Base-by-base conservation (phyloP, 208 protist genomes). In the Trypanosoma avium region DNA sequence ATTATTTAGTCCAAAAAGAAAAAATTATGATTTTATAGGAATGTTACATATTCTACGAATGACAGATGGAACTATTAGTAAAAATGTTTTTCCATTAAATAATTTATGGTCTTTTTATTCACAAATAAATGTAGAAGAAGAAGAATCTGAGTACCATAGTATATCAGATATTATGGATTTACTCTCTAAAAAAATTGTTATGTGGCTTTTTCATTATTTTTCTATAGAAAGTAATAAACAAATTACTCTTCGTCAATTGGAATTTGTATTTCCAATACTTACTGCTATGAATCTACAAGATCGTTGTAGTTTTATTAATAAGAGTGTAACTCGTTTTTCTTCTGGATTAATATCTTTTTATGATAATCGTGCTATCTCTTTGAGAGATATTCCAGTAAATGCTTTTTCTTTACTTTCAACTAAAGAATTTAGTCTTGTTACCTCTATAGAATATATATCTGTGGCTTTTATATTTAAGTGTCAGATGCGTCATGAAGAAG, bases 241-340 rank as follows among this genome's bases (percentile, higher is more conserved):
- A 5, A 24, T 68, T 10, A 64, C 55, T n/a, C 50, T 75, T 54
- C 19, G 8, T 32, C 53, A 75, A 15, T 43, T 75, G 47, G 70
- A 75, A 48, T 64, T 40, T 8, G 70, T 61, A 2, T 75, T 75
- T 49, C 70, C 70, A 40, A 46, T 75, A n/a, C 19, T 75, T 8
- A 54, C 54, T 19, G 30, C 47, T n/a, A 29, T 68, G 19, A 12
- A 48, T 32, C 13, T 56, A 38, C 40, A 62, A n/a, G 63, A 62
- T 9, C 70, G 70, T 54, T 49, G 48, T 9, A 30, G 24, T 19
- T 58, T 75, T 54, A 38, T 70, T 3, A 49, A 45, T 27, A 35
- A 27, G 21, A 56, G 61, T 10, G 4, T 64, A 7, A 57, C 27
- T 35, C 58, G 48, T 29, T 65, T 55, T 46, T 29, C 63, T 13